A percentile compares a stretch with the other conserved stretches of the same genome.
Evolutionary conservation across 2,329 filamentous ascomycete genomes (phyloP).

Genomic region (Neoarthrinium moseri): DNA sequence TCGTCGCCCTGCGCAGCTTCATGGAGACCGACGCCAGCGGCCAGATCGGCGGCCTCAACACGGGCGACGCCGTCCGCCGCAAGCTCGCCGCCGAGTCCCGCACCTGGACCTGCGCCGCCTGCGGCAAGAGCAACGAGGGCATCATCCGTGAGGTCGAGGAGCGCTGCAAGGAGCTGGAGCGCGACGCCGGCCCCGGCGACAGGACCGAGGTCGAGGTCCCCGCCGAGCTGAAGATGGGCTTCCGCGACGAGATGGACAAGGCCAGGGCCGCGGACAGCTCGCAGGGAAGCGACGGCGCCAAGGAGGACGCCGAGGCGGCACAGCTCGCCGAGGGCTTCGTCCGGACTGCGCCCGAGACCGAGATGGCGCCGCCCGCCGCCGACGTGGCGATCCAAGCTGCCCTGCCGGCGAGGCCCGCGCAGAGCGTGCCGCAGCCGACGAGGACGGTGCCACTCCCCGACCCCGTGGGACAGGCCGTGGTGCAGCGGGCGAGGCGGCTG

Average conservation of each 20-base stretch:
- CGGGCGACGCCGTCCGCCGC: slow-evolving; percentile 63
- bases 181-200: slow-evolving; percentile 27
- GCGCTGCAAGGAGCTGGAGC: slow-evolving; percentile 25
- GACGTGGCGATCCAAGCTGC: slow-evolving; percentile 12
- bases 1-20: slow-evolving; percentile 78
- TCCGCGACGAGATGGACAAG: slow-evolving; percentile 66
- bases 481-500: slow-evolving; percentile 18
- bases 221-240: slow-evolving; percentile 63
- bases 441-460: slow-evolving; percentile 24
- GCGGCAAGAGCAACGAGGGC: slow-evolving; percentile 69
- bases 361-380: slow-evolving; percentile 16
- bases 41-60: slow-evolving; percentile 87
- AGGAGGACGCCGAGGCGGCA: slow-evolving; percentile 40
- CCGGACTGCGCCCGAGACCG: slow-evolving; percentile 39
- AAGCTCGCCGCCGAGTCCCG: slow-evolving; percentile 67
- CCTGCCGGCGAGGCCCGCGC: slow-evolving; percentile 19
- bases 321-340: slow-evolving; percentile 59
- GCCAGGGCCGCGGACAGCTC: slow-evolving; percentile 22
- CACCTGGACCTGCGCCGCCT: slow-evolving; percentile 67
- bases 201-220: slow-evolving; percentile 48
- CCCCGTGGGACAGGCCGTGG: slow-evolving; percentile 13
- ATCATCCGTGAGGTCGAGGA: slow-evolving; percentile 72
- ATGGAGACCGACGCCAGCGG: slow-evolving; percentile 90
- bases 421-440: slow-evolving; percentile 26
- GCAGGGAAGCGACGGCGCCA: slow-evolving; percentile 11